Base-by-base conservation (phyloP, 441 rosid genomes). In the Isatis lusitanica region DNA sequence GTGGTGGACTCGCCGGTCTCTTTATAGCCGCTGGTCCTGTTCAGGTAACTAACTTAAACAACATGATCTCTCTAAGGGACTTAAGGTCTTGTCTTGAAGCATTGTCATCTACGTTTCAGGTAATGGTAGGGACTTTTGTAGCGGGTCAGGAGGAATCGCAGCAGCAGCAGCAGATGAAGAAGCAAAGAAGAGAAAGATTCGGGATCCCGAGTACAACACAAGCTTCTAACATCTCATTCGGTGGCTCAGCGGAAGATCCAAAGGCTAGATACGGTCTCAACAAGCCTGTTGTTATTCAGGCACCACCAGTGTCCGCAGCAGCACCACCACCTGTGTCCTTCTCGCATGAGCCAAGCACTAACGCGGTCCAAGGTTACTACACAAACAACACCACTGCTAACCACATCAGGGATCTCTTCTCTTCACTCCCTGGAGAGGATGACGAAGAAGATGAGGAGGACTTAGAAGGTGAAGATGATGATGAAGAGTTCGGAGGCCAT, bases 11-110 rank as follows among this genome's bases (percentile, higher is more conserved):
- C 72, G 93, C 99, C 9, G 99, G 99, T 76, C 74, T 91, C 53
- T 78, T 96, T 74, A 77, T 96, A 16, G 98, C 99, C 21, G 97
- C 97, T 56, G 90, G 97, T 47, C 93, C 99, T n/a, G 98, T 96
- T 43, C 96, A 91, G 98, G 98, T 91, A 81, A 39, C 57, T 59
- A 12, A 9, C 36, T 59, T 33, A 31, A 1, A 17, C 10, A 42
- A 7, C 44, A 68, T 38, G 9, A 6, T 40, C 30, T 46, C 46
- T 44, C 24, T 13, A 53, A 2, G 9, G 5, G 18, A 40, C 35
- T 76, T 1, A 3, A 28, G 6, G 33, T 55, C 0, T 17, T 40
- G n/a, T 43, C 53, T 42, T 36, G 9, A 60, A 75, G 35, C 79
- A 55, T 63, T 56, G 12, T 53, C 46, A 36, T 18, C 44, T 12